Base-by-base conservation (phyloP, 306 rosid species). In the Quercus berberidifolia region DNA sequence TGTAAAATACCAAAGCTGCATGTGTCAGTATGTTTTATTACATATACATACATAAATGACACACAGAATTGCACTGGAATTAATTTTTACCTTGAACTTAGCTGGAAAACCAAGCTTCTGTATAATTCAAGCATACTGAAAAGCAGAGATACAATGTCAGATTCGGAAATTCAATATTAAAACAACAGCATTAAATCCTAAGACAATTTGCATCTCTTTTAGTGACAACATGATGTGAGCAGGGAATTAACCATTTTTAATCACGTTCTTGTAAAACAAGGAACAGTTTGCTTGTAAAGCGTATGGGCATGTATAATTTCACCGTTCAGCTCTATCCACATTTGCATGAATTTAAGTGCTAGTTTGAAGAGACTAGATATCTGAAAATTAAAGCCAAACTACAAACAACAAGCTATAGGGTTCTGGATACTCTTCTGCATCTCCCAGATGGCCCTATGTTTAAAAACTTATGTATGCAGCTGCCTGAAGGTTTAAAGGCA, bases 21-120 rank as follows among this genome's bases (percentile, higher is more conserved):
- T 26, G 12, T 11, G 68, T 4, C 26, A 13, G 26, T 9, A 5
- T 1, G 12, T 11, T 60, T 19, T 11, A 10, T 60, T 0, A 23
- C 11, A 30, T 25, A 30, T 14, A 19, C 19, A 30, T 5, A 2
- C n/a, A 30, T 26, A 51, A 6, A 4, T 38, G 19, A 4, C 74
- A 4, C 74, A n/a, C 35, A 43, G 73, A 1, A 49, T 8, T 12
- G 51, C 67, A 55, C 26, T 21, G 21, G 56, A 59, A 35, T 57
- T 1, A 79, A 25, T 86, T 38, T 38, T 21, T 21, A 21, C 23
- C 23, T 0, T 21, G 23, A 91, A 95, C 81, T 88, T 89, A 4
- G 99, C 97, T 0, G 92, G 88, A 81, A 95, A 95, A 43, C 97
- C 97, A 75, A 95, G 98, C 56, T 95, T 95, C 76, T 93, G 98